phyloP scores from a whole-genome alignment of 768 basidiomycete genomes.

The Agrocybe praecox region DNA sequence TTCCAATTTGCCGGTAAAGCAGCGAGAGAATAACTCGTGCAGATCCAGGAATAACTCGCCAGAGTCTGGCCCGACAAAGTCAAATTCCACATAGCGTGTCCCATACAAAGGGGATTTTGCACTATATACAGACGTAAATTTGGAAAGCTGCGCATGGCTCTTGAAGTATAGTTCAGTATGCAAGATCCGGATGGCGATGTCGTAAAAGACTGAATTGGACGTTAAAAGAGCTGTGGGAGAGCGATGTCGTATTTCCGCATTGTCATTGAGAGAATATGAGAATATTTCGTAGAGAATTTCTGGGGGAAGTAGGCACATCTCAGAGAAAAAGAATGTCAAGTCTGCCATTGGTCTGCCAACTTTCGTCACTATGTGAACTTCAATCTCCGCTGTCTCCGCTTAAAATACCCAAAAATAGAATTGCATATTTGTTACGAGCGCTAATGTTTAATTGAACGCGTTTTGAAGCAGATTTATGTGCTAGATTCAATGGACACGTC shows the following conservation, averaged over 20 bases:
- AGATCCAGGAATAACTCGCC: conserved; percentile 19
- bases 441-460: too few species aligned
- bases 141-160: conserved; percentile 17
- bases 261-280: conserved; percentile 1
- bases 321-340: too few species aligned
- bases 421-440: too few species aligned
- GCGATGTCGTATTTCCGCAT: neutral
- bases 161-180: conserved; percentile 23
- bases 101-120: conserved; percentile 9
- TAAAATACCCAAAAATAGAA: too few species aligned
- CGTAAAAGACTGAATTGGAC: conserved; percentile 16
- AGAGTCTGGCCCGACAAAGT: conserved; percentile 14
- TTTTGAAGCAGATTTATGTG: too few species aligned
- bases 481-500: too few species aligned
- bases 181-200: conserved; percentile 14
- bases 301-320: conserved; percentile 11
- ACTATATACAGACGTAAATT: conserved; percentile 16
- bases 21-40: conserved; percentile 17
- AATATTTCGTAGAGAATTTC: conserved; percentile 21
- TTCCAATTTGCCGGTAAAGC: conserved; percentile 2
- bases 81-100: conserved; percentile 20
- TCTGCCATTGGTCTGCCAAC: too few species aligned
- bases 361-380: too few species aligned
- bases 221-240: conserved; percentile 13
- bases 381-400: too few species aligned